These are phyloP conservation scores for Mycena rosella DNA, from an alignment of 768 basidiomycete genomes.

Conservation along the genomic window DNA sequence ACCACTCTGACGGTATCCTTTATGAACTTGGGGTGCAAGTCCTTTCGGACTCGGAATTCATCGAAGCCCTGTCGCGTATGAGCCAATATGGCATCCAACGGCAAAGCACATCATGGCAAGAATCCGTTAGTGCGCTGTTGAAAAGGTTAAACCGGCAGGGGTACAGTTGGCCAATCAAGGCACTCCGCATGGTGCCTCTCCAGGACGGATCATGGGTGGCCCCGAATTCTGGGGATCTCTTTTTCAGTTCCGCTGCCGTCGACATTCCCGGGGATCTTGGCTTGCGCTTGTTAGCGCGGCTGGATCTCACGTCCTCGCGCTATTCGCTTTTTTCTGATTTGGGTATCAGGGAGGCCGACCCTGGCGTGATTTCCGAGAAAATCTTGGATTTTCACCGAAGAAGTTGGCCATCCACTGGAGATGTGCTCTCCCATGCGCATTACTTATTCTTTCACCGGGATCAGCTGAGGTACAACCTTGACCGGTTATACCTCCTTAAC, in stretches of 20 bases:
- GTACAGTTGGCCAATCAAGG: neutral
- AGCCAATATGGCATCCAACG: neutral
- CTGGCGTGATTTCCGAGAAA: neutral
- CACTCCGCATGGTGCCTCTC: slow-evolving; percentile 10
- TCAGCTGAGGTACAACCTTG: neutral
- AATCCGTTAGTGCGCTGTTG: neutral
- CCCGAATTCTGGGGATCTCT: neutral
- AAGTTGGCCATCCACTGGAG: neutral
- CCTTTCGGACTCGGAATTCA: slow-evolving; percentile 1
- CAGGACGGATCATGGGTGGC: slow-evolving; percentile 14
- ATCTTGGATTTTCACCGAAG: neutral
- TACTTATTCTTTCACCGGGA: slow-evolving; percentile 19
- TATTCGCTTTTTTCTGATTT: neutral
- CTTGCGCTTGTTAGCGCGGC: slow-evolving; percentile 10
- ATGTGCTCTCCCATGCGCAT: slow-evolving; percentile 6
- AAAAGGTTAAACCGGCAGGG: neutral
- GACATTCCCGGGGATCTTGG: slow-evolving; percentile 11
- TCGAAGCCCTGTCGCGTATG: slow-evolving; percentile 1
- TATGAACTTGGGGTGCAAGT: neutral
- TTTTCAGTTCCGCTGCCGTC: slow-evolving; percentile 10
- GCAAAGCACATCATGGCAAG: slow-evolving; percentile 2
- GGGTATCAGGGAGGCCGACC: slow-evolving; percentile 3
- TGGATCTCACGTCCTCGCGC: slow-evolving; percentile 7
- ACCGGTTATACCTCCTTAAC: slow-evolving; percentile 7
- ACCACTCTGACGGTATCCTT: slow-evolving; percentile 4